Percentiles rank a stretch among this genome's conserved stretches.
phyloP scores from a whole-genome alignment of 768 basidiomycete genomes.

The Cystoderma amianthinum region DNA sequence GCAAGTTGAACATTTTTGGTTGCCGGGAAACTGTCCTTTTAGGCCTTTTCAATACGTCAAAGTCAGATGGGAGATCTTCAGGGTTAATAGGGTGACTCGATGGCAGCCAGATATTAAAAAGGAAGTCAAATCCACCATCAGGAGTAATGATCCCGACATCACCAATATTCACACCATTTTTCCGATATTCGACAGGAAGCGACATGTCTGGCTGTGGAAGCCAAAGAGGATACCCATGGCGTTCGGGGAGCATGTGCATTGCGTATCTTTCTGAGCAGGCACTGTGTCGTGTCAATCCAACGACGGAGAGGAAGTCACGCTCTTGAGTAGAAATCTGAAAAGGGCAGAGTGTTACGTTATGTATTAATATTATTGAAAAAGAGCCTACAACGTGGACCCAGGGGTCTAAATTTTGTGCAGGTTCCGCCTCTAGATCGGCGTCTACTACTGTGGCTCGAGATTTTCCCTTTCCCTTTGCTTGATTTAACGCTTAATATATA shows the following conservation, averaged over 20 bases:
- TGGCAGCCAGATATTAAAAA: constrained; percentile 29
- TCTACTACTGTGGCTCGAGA: no score
- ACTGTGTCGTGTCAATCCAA: not conserved
- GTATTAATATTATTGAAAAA: no score
- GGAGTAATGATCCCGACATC: constrained; percentile 29
- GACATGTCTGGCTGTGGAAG: constrained; percentile 20
- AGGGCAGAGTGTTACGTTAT: no score
- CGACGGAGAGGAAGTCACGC: not conserved
- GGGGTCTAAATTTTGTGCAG: no score
- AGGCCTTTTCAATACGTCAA: constrained; percentile 7
- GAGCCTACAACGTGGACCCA: no score
- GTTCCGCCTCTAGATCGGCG: no score
- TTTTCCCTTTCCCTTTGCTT: no score
- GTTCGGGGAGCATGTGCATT: constrained; percentile 11
- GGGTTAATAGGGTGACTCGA: constrained; percentile 19
- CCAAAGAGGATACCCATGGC: constrained; percentile 28
- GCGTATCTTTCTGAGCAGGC: constrained; percentile 8
- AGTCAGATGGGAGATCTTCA: constrained; percentile 19
- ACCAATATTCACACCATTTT: constrained; percentile 24
- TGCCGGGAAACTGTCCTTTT: no score
- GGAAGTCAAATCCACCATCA: constrained; percentile 25
- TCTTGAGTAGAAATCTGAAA: not conserved
- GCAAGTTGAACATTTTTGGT: no score
- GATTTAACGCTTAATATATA: no score
- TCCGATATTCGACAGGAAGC: constrained; percentile 15